These are phyloP conservation scores for Backusella mclennaniae DNA, from an alignment of 192 early-diverging fungal species.

Conservation along the genomic window DNA sequence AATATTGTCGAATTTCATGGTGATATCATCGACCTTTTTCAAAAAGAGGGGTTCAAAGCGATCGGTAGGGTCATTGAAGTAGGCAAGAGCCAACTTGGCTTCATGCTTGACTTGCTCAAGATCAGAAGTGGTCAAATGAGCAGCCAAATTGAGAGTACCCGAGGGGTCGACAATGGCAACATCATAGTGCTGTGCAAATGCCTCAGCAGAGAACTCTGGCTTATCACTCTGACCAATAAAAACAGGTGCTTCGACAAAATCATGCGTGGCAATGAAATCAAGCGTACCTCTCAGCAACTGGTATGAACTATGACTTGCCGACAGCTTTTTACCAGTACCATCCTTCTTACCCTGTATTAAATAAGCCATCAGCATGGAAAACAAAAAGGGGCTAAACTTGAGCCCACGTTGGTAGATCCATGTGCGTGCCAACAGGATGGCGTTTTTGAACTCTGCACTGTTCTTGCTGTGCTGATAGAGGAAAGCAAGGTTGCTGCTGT, in stretches of 20 bases:
- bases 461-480: slow-evolving; percentile 71
- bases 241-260: slow-evolving; percentile 62
- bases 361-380: slow-evolving; percentile 86
- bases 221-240: slow-evolving; percentile 67
- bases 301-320: slow-evolving; percentile 74
- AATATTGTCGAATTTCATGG: slow-evolving; percentile 72
- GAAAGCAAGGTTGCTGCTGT: slow-evolving; percentile 73
- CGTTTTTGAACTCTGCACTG: slow-evolving; percentile 79
- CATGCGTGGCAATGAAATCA: slow-evolving; percentile 75
- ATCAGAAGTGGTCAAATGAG: slow-evolving; percentile 60
- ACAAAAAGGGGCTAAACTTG: slow-evolving; percentile 76
- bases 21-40: slow-evolving; percentile 60
- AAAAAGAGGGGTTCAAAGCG: slow-evolving; percentile 80
- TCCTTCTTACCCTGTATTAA: slow-evolving; percentile 64
- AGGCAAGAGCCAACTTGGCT: slow-evolving; percentile 57
- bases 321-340: slow-evolving; percentile 61
- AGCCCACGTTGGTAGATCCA: slow-evolving; percentile 83
- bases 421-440: slow-evolving; percentile 74
- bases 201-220: slow-evolving; percentile 60
- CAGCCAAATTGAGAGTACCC: slow-evolving; percentile 81
- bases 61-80: slow-evolving; percentile 69
- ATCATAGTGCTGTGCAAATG: slow-evolving; percentile 66
- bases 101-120: slow-evolving; percentile 77
- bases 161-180: slow-evolving; percentile 85
- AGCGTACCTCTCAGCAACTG: slow-evolving; percentile 85